A percentile compares a stretch with the other conserved stretches of the same genome.
Conservation (phyloP, 768 basidiomycete genomes). For the Leccinum broughii region DNA sequence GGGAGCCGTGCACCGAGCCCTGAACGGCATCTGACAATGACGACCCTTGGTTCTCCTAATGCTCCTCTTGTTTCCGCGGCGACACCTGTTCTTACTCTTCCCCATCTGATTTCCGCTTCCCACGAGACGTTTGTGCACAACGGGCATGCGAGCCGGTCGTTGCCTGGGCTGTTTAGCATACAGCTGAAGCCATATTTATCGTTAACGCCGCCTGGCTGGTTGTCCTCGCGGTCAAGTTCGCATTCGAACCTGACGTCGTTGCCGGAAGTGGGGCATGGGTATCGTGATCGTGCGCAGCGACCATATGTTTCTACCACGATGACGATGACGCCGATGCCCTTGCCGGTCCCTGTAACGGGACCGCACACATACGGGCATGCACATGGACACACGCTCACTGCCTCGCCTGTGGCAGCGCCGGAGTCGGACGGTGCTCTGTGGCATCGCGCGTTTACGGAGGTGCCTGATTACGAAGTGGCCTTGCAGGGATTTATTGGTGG, state of each 20-base stretch:
- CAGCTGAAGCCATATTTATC: conserved; percentile 63
- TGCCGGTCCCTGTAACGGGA: neutral
- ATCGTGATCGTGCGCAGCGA: neutral
- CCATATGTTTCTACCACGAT: neutral
- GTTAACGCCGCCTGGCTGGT: conserved; percentile 45
- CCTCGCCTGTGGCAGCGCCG: conserved; percentile 14
- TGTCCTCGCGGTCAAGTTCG: conserved; percentile 39
- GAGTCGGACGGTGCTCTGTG: conserved; percentile 40
- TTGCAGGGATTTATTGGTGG: conserved; percentile 89
- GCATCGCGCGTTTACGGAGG: conserved; percentile 67
- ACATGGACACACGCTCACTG: conserved; percentile 1
- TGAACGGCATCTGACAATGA: conserved; percentile 38
- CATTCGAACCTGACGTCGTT: conserved; percentile 31
- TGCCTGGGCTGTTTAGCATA: conserved; percentile 46
- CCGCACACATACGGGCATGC: neutral
- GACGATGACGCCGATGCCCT: neutral
- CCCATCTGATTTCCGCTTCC: conserved; percentile 17
- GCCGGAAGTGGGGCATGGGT: neutral
- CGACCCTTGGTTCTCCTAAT: conserved; percentile 1
- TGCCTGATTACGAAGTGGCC: conserved; percentile 86
- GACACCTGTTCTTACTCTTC: neutral
- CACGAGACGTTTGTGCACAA: conserved; percentile 56
- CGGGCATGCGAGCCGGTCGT: conserved; percentile 49
- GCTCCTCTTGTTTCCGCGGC: neutral
- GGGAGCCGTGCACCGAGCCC: conserved; percentile 59